Evolutionary conservation across 352 stramenopile genomes (phyloP), one percentile per base, ranked within the genome.

Genomic region (Globisporangium megalacanthum): DNA sequence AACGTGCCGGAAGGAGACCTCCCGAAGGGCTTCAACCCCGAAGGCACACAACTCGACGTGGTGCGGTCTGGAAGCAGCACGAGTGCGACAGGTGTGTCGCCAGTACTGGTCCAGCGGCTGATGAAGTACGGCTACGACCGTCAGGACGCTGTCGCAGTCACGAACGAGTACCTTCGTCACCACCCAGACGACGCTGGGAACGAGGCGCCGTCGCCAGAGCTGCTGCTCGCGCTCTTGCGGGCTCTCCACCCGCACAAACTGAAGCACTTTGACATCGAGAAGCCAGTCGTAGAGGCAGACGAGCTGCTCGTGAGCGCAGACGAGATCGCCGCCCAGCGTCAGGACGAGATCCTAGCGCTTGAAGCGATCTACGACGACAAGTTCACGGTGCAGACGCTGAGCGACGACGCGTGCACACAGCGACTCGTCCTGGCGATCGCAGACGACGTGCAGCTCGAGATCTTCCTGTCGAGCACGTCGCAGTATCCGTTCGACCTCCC

Each of bases 31-130:
- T 97, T 97, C 60, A 92, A 93, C 52, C 84, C 89, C 1, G 68
- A 86, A 49, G 89, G 89, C 19, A 96, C 90, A n/a, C 87, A 97
- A 44, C 69, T 97, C 15, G 89, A 97, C 53, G 88, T 95, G 7
- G 75, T 94, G 3, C 54, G 85, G 3, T 66, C 66, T 3, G 47
- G 49, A 7, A 35, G 25, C 41, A 35, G 14, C 11, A 46, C 22
- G 31, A 68, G 15, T 19, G 41, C 57, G 25, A 60, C 45, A 7
- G 61, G 66, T 9, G 62, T 70, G 14, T 68, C 67, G 0, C 49
- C 66, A 6, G 71, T 79, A n/a, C 58, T 94, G 1, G 70, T 92
- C 1, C 76, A 89, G 52, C 51, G 75, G n/a, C 59, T 94, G 29
- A 88, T 88, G 72, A 88, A 89, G 47, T 85, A 86, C 59, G 84